Conservation (phyloP, 208 protist genomes). For the Novymonas esmeraldas region DNA sequence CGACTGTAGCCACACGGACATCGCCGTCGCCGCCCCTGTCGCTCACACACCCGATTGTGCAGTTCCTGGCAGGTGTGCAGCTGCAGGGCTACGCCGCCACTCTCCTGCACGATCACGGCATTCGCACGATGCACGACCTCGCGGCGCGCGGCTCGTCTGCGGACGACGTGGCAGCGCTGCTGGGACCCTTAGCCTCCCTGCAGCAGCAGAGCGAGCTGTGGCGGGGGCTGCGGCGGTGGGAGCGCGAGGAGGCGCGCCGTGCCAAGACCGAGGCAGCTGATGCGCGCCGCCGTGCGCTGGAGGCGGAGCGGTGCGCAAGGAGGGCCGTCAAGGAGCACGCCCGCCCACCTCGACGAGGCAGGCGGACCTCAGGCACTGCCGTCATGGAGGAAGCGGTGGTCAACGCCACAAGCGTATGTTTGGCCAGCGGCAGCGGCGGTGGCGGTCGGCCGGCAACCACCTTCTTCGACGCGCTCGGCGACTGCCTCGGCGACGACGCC, state of each 20-base stretch:
- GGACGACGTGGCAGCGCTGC: constrained; percentile 42
- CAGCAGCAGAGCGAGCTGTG: constrained; percentile 67
- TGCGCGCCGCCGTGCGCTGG: constrained; percentile 6
- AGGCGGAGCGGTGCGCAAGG: not conserved
- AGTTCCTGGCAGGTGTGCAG: constrained; percentile 73
- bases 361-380: not conserved
- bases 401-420: too few relatives aligned
- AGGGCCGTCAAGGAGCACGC: not conserved
- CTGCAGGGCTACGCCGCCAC: constrained; percentile 73
- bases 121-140: constrained; percentile 58
- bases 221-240: constrained; percentile 55
- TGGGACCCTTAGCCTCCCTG: constrained; percentile 58
- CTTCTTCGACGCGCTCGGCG: not conserved
- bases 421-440: too few relatives aligned
- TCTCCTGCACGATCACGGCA: constrained; percentile 37
- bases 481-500: not conserved
- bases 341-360: not conserved
- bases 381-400: too few relatives aligned
- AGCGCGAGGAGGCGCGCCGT: constrained; percentile 27
- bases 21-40: constrained; percentile 12
- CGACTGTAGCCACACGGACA: not conserved
- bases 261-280: constrained; percentile 11
- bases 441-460: not conserved
- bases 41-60: constrained; percentile 65
- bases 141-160: constrained; percentile 27